Base-by-base conservation (phyloP, 768 basidiomycete species). In the Baorangia bicolor region DNA sequence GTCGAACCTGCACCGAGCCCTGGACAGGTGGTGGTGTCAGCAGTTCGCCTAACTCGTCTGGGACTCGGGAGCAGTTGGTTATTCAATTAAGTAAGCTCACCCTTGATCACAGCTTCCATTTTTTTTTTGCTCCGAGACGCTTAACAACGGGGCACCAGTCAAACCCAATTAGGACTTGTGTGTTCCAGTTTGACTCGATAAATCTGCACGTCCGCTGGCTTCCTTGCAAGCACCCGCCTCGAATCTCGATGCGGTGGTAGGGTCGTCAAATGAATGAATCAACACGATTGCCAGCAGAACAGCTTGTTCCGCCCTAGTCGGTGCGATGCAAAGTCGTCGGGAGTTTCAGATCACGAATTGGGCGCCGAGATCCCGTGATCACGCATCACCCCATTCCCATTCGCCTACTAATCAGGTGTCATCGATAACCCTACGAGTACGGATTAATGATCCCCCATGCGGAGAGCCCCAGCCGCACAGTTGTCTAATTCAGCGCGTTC, bases 81-180 rank as follows among this genome's bases (percentile, higher is more conserved):
- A 59, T 60, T 43, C 40, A 49, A 67, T 69, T 67, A 67, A 16
- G 48, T 65, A 67, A 68, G 41, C 57, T 47, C 16, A 20, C 53
- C 52, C 46, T 41, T 51, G 51, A 16, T 48, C 46, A 38, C 57
- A 51, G 61, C 71, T 69, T 67, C 62, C 71, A 57, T 73, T 69
- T 62, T 52, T 61, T 54, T 58, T 53, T 47, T 45, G 49, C 63
- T 59, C 69, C 61, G 53, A 61, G 65, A 64, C 59, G 70, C 58
- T 60, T 57, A 57, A 63, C 61, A 16, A 58, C 64, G 48, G 57
- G 47, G 52, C 43, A 46, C 46, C 7, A 16, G 44, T 31, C 46
- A 51, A 51, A 21, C 56, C 55, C 30, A 51, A 60, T 60, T 50
- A 53, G 54, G 51, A 57, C 45, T 5, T 40, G 55, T 47, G 48